phyloP scores from a whole-genome alignment of 139 green algal genomes.

The Pseudopediastrum boryanum region DNA sequence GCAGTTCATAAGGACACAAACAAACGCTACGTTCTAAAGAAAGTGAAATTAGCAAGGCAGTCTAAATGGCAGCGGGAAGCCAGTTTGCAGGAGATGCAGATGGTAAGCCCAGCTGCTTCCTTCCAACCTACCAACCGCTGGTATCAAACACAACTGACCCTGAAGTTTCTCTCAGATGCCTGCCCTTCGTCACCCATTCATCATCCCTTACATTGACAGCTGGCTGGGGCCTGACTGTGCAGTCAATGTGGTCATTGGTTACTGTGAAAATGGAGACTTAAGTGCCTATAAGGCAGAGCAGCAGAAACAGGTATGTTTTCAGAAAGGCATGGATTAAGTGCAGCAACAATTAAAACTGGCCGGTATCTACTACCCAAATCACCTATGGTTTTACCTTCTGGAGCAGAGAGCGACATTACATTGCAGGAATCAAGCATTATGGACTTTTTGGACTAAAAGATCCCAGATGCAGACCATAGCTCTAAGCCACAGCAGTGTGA shows the following conservation, averaged over 20 bases:
- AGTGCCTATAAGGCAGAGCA: conserved; percentile 37
- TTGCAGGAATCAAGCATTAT: too few relatives aligned
- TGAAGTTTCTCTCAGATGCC: conserved; percentile 39
- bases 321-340: too few relatives aligned
- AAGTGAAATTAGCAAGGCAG: conserved; percentile 59
- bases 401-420: too few relatives aligned
- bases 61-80: conserved; percentile 63
- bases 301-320: conserved; percentile 7
- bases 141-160: neutral
- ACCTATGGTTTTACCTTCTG: too few relatives aligned
- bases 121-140: neutral
- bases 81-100: conserved; percentile 58
- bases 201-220: conserved; percentile 60
- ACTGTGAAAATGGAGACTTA: conserved; percentile 70
- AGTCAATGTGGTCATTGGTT: conserved; percentile 58
- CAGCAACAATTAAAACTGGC: too few relatives aligned
- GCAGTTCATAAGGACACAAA: neutral
- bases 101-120: conserved; percentile 43
- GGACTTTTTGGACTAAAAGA: too few relatives aligned
- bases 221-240: conserved; percentile 59
- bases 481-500: too few relatives aligned
- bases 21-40: conserved; percentile 57
- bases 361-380: too few relatives aligned
- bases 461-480: too few relatives aligned
- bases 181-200: conserved; percentile 61